Conservation (phyloP, 2,329 filamentous ascomycete genomes). For the Aureobasidium sp. region DNA sequence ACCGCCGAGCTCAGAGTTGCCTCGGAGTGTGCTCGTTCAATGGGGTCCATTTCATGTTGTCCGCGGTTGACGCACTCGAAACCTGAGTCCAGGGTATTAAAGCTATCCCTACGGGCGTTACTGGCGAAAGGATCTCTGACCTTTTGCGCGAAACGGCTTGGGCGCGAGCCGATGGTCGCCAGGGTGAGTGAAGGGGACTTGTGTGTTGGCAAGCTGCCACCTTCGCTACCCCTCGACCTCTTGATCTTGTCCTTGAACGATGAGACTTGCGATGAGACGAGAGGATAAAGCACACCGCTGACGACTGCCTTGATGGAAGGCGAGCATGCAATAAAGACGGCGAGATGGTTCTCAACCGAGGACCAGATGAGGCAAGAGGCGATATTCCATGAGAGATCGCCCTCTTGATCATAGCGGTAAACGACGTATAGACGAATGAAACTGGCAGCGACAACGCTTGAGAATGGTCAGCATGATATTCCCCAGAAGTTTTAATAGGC, state of each 20-base stretch:
- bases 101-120: conserved; percentile 7
- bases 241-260: conserved; percentile 13
- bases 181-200: conserved; percentile 11
- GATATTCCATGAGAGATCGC: conserved; percentile 20
- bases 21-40: conserved; percentile 6
- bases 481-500: neutral
- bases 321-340: conserved; percentile 29
- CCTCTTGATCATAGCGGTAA: conserved; percentile 20
- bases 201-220: conserved; percentile 1
- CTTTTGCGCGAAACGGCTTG: conserved; percentile 10
- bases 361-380: conserved; percentile 27
- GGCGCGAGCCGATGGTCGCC: conserved; percentile 6
- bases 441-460: conserved; percentile 25
- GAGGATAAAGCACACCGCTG: conserved; percentile 9
- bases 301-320: conserved; percentile 25
- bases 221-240: conserved; percentile 2
- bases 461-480: neutral
- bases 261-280: conserved; percentile 2
- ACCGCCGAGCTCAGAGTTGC: neutral
- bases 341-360: conserved; percentile 31
- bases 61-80: conserved; percentile 10
- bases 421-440: conserved; percentile 23
- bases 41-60: conserved; percentile 5
- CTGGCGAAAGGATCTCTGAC: conserved; percentile 10
- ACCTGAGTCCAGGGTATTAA: conserved; percentile 13